Conservation (phyloP, 768 basidiomycete species). For the Suillus fuscotomentosus region DNA sequence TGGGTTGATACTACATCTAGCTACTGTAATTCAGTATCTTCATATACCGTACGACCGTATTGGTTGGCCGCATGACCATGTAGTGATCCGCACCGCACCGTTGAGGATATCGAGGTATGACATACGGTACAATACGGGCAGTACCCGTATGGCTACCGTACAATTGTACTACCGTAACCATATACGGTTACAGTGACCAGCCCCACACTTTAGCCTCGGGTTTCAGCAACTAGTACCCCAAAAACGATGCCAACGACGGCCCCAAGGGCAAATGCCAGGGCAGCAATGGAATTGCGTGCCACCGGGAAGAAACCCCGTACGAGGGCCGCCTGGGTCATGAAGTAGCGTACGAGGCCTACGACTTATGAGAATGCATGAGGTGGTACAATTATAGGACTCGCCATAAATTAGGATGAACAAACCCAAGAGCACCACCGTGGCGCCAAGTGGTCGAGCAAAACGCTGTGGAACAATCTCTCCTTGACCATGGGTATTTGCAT, state of each 20-base stretch:
- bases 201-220: not conserved
- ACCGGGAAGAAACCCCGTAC: slow-evolving; percentile 51
- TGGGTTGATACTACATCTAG: too few relatives aligned
- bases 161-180: too few relatives aligned
- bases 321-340: slow-evolving; percentile 49
- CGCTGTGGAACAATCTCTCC: slow-evolving; percentile 14
- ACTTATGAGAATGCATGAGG: not conserved
- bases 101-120: too few relatives aligned
- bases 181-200: too few relatives aligned
- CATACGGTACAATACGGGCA: too few relatives aligned
- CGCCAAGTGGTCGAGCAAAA: slow-evolving; percentile 54
- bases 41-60: too few relatives aligned
- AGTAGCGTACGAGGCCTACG: slow-evolving; percentile 52
- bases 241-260: slow-evolving; percentile 43
- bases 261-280: slow-evolving; percentile 40
- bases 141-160: too few relatives aligned
- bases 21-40: too few relatives aligned
- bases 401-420: slow-evolving; percentile 49
- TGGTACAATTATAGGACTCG: slow-evolving; percentile 24
- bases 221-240: slow-evolving; percentile 37
- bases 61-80: too few relatives aligned
- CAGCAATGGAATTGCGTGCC: slow-evolving; percentile 43
- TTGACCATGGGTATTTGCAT: slow-evolving; percentile 3
- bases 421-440: slow-evolving; percentile 43
- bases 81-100: too few relatives aligned